Evolutionary conservation across 2,329 filamentous ascomycete genomes (phyloP).

Genomic region (Rhinocladiella mackenziei): DNA sequence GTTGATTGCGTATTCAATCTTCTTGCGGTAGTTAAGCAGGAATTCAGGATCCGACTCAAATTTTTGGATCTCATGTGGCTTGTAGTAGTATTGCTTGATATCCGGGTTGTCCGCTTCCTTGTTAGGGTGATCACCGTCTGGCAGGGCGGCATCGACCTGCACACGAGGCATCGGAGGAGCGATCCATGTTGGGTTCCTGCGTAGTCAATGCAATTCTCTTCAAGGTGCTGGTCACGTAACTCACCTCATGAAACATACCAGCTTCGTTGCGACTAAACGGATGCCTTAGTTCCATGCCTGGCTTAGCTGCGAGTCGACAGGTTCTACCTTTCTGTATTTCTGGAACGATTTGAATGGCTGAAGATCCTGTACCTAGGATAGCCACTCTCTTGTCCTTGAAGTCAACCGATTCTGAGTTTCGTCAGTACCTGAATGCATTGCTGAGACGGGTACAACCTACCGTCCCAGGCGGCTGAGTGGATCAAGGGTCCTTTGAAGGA

Average conservation of each 20-base stretch:
- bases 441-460: slow-evolving; percentile 19
- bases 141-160: too few species aligned
- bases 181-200: too few species aligned
- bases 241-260: slow-evolving; percentile 32
- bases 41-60: slow-evolving; percentile 42
- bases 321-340: slow-evolving; percentile 9
- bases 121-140: slow-evolving; percentile 8
- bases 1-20: slow-evolving; percentile 45
- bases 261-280: slow-evolving; percentile 30
- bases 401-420: slow-evolving; percentile 38
- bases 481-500: slow-evolving; percentile 45
- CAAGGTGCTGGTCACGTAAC: slow-evolving; percentile 29
- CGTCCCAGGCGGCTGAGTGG: slow-evolving; percentile 46
- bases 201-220: too few species aligned
- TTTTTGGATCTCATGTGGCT: slow-evolving; percentile 26
- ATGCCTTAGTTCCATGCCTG: background rate
- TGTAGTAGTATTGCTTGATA: slow-evolving; percentile 14
- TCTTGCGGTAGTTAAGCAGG: slow-evolving; percentile 42
- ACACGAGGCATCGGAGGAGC: too few species aligned
- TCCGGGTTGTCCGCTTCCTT: slow-evolving; percentile 2
- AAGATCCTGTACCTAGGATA: slow-evolving; percentile 63
- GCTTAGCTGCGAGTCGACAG: too few species aligned
- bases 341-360: slow-evolving; percentile 51
- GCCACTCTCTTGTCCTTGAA: slow-evolving; percentile 56
- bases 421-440: slow-evolving; percentile 1